Conservation (phyloP, 148 eudicot genomes). For the Chenopodium berlandieri region DNA sequence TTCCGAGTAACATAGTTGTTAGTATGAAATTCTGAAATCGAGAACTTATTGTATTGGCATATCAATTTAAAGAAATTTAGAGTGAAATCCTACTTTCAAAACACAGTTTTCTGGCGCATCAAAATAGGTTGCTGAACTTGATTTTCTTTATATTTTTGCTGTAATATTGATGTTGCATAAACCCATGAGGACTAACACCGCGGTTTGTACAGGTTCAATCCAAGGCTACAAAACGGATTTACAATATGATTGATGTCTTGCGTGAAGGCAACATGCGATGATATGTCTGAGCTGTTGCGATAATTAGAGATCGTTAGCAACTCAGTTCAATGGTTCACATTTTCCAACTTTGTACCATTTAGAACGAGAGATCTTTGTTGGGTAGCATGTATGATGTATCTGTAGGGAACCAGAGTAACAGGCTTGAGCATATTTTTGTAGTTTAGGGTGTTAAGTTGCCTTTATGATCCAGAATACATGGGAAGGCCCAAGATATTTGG, state of each 20-base stretch:
- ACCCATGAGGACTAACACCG: background rate
- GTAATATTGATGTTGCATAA: background rate
- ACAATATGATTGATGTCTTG: slow-evolving; percentile 68
- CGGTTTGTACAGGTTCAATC: slow-evolving; percentile 50
- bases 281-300: background rate
- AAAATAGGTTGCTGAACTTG: background rate
- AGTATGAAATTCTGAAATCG: background rate
- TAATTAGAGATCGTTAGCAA: background rate
- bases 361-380: background rate
- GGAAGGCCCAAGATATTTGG: background rate
- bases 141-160: background rate
- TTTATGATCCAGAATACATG: background rate
- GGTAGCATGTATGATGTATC: background rate
- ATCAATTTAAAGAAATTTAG: background rate
- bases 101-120: background rate
- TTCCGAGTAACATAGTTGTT: background rate
- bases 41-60: background rate
- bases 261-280: slow-evolving; percentile 65
- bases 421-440: background rate
- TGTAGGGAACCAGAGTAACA: background rate
- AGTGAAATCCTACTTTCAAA: too few relatives aligned
- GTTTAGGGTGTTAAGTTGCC: background rate
- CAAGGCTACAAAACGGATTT: slow-evolving; percentile 68
- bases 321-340: background rate
- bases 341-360: background rate